These are phyloP conservation scores for Apiospora phragmitis DNA, from an alignment of 2,329 filamentous ascomycete species.

Conservation along the genomic window DNA sequence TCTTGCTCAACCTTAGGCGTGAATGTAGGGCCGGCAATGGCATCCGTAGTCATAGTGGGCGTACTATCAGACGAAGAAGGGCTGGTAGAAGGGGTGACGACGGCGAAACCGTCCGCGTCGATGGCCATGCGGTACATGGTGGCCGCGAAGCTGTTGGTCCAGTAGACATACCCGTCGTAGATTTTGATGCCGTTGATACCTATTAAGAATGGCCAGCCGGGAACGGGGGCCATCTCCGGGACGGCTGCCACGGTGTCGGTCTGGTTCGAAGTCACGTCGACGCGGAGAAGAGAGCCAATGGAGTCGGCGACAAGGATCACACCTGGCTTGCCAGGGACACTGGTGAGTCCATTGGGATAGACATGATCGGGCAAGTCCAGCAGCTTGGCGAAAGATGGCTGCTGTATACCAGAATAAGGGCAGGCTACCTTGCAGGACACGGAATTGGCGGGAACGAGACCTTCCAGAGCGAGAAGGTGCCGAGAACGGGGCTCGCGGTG, in stretches of 20 bases:
- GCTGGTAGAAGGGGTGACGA: too few relatives aligned
- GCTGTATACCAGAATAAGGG: background rate
- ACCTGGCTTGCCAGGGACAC: slow-evolving; percentile 12
- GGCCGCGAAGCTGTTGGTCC: slow-evolving; percentile 20
- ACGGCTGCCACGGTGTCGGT: slow-evolving; percentile 22
- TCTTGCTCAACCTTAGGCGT: background rate
- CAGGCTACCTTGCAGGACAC: background rate
- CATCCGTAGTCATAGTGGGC: background rate
- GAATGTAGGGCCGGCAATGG: background rate
- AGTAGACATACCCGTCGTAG: slow-evolving; percentile 22
- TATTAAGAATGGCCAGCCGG: slow-evolving; percentile 14
- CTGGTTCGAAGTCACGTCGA: slow-evolving; percentile 21
- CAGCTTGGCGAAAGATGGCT: slow-evolving; percentile 16
- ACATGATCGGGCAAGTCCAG: slow-evolving; percentile 17
- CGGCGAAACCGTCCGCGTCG: background rate
- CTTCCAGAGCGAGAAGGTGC: slow-evolving; percentile 19
- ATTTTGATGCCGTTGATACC: slow-evolving; percentile 27
- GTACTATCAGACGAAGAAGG: background rate
- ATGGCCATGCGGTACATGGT: slow-evolving; percentile 18
- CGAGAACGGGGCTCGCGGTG: slow-evolving; percentile 12
- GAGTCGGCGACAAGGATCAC: slow-evolving; percentile 23
- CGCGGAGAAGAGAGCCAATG: slow-evolving; percentile 23
- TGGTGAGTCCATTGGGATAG: slow-evolving; percentile 22
- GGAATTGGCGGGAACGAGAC: background rate
- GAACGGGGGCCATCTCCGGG: slow-evolving; percentile 22